Conservation (phyloP, 2,329 filamentous ascomycete species). For the Sclerotinia minor region DNA sequence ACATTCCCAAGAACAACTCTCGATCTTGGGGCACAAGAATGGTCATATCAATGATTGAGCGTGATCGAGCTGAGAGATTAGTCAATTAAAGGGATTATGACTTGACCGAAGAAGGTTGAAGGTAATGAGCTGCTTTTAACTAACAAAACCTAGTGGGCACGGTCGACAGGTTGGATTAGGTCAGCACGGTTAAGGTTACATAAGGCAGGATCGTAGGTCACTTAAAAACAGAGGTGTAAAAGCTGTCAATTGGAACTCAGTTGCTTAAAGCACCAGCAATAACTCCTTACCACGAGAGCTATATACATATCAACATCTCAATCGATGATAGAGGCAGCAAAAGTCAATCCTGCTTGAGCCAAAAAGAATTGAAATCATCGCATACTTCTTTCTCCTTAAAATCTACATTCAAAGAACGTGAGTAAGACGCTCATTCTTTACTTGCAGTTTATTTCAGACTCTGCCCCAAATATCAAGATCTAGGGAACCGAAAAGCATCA, state of each 20-base stretch:
- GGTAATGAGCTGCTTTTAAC: background rate
- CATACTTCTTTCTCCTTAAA: no score
- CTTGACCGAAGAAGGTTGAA: background rate
- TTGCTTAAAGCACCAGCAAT: background rate
- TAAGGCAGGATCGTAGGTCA: background rate
- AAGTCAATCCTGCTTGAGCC: no score
- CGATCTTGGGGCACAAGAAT: background rate
- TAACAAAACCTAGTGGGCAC: background rate
- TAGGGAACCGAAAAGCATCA: background rate
- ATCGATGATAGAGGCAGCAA: no score
- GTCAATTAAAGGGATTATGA: background rate
- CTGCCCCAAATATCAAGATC: background rate
- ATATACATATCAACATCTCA: no score
- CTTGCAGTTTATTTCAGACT: background rate
- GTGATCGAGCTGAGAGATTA: background rate
- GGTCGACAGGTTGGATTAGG: background rate
- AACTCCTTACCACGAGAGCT: background rate
- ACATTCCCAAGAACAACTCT: background rate
- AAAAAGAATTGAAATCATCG: no score
- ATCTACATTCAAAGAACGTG: no score
- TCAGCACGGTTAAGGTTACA: background rate
- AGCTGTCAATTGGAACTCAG: background rate
- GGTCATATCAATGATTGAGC: background rate
- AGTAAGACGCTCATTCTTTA: no score
- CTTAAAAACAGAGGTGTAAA: background rate